These are phyloP conservation scores for Ascobolus immersus DNA, from an alignment of 495 filamentous ascomycete species.

Conservation along the genomic window DNA sequence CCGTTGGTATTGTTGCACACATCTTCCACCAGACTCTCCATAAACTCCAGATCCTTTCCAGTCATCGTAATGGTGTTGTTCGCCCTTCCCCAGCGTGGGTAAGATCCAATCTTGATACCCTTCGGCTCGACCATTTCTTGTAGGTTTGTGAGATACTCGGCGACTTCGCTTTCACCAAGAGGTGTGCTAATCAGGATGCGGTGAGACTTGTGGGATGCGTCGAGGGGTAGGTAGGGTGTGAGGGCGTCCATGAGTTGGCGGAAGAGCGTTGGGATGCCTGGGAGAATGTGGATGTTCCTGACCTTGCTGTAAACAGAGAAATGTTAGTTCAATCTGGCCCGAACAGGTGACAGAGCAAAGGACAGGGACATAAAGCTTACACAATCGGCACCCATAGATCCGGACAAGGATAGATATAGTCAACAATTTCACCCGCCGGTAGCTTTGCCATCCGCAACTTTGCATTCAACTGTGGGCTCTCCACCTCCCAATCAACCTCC, in stretches of 20 bases:
- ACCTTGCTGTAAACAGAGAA: no score
- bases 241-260: slow-evolving; percentile 49
- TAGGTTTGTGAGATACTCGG: slow-evolving; percentile 54
- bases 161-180: slow-evolving; percentile 58
- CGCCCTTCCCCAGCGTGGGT: slow-evolving; percentile 74
- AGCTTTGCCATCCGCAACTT: slow-evolving; percentile 74
- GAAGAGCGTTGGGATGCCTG: slow-evolving; percentile 71
- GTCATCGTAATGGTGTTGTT: slow-evolving; percentile 81
- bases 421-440: slow-evolving; percentile 46
- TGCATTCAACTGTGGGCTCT: slow-evolving; percentile 50
- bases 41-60: slow-evolving; percentile 36
- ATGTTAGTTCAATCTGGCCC: no score
- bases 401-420: slow-evolving; percentile 48
- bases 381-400: slow-evolving; percentile 70
- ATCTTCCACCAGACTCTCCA: slow-evolving; percentile 34
- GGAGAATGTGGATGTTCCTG: slow-evolving; percentile 78
- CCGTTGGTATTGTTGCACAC: no score
- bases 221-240: background rate
- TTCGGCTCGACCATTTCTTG: slow-evolving; percentile 39
- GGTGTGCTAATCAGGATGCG: slow-evolving; percentile 68
- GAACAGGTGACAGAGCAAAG: no score
- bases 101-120: slow-evolving; percentile 87
- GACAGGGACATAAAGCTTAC: background rate
- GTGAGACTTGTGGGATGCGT: slow-evolving; percentile 42
- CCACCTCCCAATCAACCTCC: slow-evolving; percentile 65